These are phyloP conservation scores for Aspergillus piperis DNA, from an alignment of 2,329 filamentous ascomycete species.

Conservation along the genomic window DNA sequence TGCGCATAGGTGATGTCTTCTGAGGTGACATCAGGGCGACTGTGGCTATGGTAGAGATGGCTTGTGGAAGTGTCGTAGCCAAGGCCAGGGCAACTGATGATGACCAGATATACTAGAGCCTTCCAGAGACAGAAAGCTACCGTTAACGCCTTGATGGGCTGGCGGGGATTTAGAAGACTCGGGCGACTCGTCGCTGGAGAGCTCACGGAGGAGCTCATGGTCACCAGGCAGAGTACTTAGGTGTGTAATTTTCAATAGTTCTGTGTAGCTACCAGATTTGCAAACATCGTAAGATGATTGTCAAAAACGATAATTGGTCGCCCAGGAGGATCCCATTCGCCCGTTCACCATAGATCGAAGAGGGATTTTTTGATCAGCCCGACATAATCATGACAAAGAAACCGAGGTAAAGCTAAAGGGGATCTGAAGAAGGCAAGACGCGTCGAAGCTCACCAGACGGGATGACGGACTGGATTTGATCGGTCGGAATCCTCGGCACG, in stretches of 20 bases:
- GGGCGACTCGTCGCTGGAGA: conserved; percentile 10
- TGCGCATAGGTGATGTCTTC: conserved; percentile 12
- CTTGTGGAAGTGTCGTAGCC: conserved; percentile 66
- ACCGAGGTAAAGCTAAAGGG: conserved; percentile 4
- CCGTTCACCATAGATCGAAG: neutral
- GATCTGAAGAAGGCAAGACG: neutral
- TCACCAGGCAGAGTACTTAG: neutral
- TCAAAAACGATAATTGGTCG: neutral
- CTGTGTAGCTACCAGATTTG: neutral
- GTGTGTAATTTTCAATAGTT: neutral
- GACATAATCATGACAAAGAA: conserved; percentile 1
- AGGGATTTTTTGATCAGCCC: neutral
- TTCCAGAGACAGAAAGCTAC: conserved; percentile 59
- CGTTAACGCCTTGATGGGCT: conserved; percentile 38
- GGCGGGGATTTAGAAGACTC: conserved; percentile 27
- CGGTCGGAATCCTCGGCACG: conserved; percentile 15
- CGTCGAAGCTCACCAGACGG: neutral
- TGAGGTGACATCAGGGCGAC: conserved; percentile 13
- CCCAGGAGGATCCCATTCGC: neutral
- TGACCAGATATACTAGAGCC: conserved; percentile 51
- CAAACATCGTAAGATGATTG: conserved; percentile 2
- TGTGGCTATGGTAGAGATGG: conserved; percentile 41
- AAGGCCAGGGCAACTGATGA: conserved; percentile 54
- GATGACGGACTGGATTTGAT: neutral
- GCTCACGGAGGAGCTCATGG: conserved; percentile 1